Evolutionary conservation across 169 alveolate genomes (phyloP), one percentile per base, ranked within the genome.

Genomic region (Miamiensis avidus): DNA sequence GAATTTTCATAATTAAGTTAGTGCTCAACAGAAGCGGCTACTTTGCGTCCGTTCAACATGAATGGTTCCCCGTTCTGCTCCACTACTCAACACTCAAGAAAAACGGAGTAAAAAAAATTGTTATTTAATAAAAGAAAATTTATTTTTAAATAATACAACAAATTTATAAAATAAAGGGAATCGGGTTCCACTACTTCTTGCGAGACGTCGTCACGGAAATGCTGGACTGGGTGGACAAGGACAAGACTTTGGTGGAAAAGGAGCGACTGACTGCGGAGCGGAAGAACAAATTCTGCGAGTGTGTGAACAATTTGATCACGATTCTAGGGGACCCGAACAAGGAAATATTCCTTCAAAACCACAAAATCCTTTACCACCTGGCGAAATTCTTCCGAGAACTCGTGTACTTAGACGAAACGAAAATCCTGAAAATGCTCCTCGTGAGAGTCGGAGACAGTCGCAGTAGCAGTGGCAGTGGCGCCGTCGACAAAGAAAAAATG

Each of bases 131-230:
- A 92, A 29, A 78, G 88, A 26, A 89, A 88, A 31, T 93, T 89
- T 79, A 20, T 11, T 4, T 11, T 49, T 49, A 49, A 49, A 49
- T 49, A 49, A 49, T 49, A 11, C 69, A n/a, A 89, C 91, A 25
- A 83, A 82, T 25, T 88, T 84, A 0, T 92, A 91, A 76, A 89
- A 93, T 72, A 94, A 91, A 84, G 97, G 98, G 29, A 97, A 97
- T 6, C 91, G 93, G 84, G 97, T 93, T 96, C 85, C 97, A 96
- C 88, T 96, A 96, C 87, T 96, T 96, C 85, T 83, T 94, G 72
- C 89, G 98, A 87, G 98, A 96, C 90, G 91, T 94, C 0, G 93
- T 95, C 28, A 93, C 96, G 0, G 49, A 91, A 0, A 49, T 96
- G 1, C 86, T 95, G 74, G 84, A 93, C 25, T 92, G 95, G 86